Evolutionary conservation across 345 rosid genomes (phyloP).

Genomic region (Eucalyptus regnans): DNA sequence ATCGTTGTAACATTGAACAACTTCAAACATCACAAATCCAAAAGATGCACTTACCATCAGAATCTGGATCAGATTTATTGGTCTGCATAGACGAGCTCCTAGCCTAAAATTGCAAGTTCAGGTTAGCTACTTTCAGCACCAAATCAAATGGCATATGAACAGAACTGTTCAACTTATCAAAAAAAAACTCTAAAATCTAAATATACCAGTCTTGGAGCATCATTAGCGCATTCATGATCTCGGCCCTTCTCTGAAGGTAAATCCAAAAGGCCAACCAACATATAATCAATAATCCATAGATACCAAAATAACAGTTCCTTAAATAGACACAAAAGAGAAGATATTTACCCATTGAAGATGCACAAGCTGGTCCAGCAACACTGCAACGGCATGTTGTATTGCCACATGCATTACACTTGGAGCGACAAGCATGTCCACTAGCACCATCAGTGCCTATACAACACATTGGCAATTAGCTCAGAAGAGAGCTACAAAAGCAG

Average conservation of each 20-base stretch:
- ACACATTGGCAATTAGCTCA: conserved; percentile 8
- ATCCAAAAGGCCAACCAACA: conserved; percentile 8
- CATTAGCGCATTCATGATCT: conserved; percentile 12
- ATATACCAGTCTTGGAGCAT: conserved; percentile 37
- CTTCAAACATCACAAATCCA: background rate
- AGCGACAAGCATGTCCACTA: conserved; percentile 7
- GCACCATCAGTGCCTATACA: conserved; percentile 16
- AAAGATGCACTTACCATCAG: conserved; percentile 54
- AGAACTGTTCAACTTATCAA: background rate
- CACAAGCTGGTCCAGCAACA: background rate
- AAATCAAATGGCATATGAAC: background rate
- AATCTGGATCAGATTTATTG: conserved; percentile 53
- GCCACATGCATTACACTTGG: conserved; percentile 37
- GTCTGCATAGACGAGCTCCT: conserved; percentile 25
- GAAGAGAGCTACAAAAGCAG: conserved; percentile 11
- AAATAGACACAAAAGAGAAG: background rate
- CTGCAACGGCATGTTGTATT: conserved; percentile 19
- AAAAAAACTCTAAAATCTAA: background rate
- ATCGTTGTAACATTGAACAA: background rate
- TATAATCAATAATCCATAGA: background rate
- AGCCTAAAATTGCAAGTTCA: conserved; percentile 6
- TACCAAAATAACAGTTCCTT: background rate
- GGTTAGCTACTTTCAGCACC: background rate
- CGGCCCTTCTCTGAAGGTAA: conserved; percentile 7
- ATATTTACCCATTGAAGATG: background rate